Conservation (phyloP, 805 yeast genomes). For the Hanseniaspora nectarophila region DNA sequence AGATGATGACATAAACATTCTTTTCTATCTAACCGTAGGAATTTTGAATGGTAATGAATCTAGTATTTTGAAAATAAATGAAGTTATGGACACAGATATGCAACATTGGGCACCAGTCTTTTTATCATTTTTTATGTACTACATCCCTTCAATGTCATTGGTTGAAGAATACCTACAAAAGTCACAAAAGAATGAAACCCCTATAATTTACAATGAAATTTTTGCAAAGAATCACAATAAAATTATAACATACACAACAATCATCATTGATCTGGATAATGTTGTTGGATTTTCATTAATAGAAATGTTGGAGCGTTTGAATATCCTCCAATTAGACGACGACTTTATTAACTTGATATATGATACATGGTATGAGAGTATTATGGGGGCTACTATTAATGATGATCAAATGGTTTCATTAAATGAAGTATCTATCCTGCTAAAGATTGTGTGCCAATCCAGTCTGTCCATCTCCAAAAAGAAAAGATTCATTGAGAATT, state of each 20-base stretch:
- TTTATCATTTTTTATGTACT: slow-evolving; percentile 37
- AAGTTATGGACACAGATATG: not conserved
- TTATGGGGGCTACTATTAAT: not conserved
- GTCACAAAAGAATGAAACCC: slow-evolving; percentile 18
- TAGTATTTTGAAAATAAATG: not conserved
- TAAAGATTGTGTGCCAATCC: slow-evolving; percentile 1
- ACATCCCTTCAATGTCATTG: slow-evolving; percentile 42
- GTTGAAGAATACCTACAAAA: slow-evolving; percentile 33
- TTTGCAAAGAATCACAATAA: slow-evolving; percentile 1
- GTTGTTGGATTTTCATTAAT: slow-evolving; percentile 5
- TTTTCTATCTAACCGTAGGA: not conserved
- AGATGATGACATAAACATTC: not conserved
- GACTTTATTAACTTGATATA: slow-evolving; percentile 6
- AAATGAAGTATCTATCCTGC: not conserved
- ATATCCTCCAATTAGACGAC: not conserved
- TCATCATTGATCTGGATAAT: slow-evolving; percentile 7
- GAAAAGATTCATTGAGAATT: not conserved
- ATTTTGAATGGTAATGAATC: slow-evolving; percentile 9
- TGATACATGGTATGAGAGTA: not conserved
- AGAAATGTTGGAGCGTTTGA: slow-evolving; percentile 4
- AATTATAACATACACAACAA: slow-evolving; percentile 1
- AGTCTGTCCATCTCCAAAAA: not conserved
- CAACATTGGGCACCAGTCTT: slow-evolving; percentile 5
- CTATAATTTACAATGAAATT: slow-evolving; percentile 1
- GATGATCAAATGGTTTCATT: not conserved